Percentiles rank a stretch among this genome's conserved stretches.
These are phyloP conservation scores for Mycena indigotica DNA, from an alignment of 768 basidiomycete genomes.

Conservation along the genomic window DNA sequence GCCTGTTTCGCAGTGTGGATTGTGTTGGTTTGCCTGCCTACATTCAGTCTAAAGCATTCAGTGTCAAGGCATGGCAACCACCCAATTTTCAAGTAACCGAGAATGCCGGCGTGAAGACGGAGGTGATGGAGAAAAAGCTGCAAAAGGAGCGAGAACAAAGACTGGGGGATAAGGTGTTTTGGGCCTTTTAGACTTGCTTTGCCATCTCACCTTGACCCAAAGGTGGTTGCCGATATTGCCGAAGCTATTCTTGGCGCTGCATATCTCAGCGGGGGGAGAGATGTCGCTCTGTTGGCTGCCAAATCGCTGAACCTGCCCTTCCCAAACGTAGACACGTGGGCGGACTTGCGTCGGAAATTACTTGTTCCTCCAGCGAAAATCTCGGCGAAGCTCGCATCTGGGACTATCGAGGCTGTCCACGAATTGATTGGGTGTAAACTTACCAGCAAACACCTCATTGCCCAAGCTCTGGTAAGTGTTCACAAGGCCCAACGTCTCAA, in stretches of 20 bases:
- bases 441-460: slow-evolving; percentile 60
- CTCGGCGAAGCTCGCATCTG: slow-evolving; percentile 47
- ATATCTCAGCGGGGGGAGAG: slow-evolving; percentile 71
- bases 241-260: slow-evolving; percentile 87
- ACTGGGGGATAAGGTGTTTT: slow-evolving; percentile 75
- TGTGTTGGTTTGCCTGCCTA: slow-evolving; percentile 66
- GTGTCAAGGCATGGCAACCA: slow-evolving; percentile 67
- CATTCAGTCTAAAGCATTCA: slow-evolving; percentile 73
- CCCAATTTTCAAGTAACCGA: slow-evolving; percentile 37
- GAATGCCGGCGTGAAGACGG: background rate
- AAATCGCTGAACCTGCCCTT: slow-evolving; percentile 69
- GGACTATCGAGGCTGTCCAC: slow-evolving; percentile 60
- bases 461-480: slow-evolving; percentile 68
- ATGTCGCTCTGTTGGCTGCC: slow-evolving; percentile 61
- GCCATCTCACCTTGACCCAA: slow-evolving; percentile 4
- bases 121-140: slow-evolving; percentile 9
- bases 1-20: slow-evolving; percentile 57
- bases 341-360: slow-evolving; percentile 63
- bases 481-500: background rate
- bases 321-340: slow-evolving; percentile 66
- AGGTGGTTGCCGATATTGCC: slow-evolving; percentile 83
- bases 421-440: slow-evolving; percentile 65
- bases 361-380: slow-evolving; percentile 46
- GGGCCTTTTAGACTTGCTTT: background rate
- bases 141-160: slow-evolving; percentile 43